Percentiles rank a stretch among this genome's conserved stretches.
These are phyloP conservation scores for Neospora caninum DNA, from an alignment of 169 alveolate genomes.

Conservation along the genomic window DNA sequence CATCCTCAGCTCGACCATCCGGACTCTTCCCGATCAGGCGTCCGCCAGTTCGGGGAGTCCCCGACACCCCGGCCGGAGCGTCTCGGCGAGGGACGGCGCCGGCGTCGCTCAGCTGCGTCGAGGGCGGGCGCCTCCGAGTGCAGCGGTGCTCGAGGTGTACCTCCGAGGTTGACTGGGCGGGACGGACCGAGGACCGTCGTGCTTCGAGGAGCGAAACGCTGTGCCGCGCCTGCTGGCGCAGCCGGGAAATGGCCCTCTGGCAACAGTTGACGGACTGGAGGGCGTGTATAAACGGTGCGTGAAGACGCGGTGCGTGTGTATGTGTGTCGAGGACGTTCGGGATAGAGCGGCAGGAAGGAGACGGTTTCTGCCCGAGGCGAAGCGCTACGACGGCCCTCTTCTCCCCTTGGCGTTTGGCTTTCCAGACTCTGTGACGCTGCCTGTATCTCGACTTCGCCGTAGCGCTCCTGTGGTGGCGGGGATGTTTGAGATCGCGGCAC, in stretches of 20 bases:
- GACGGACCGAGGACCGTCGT: neutral
- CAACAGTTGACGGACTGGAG: slow-evolving; percentile 22
- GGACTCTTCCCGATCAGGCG: neutral
- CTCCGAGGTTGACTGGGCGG: neutral
- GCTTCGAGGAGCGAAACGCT: neutral
- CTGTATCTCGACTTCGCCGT: neutral
- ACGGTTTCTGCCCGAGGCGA: neutral
- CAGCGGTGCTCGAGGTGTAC: neutral
- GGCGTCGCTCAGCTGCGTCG: neutral
- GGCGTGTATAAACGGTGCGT: neutral
- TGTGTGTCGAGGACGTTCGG: neutral
- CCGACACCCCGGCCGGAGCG: neutral
- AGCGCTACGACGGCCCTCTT: neutral
- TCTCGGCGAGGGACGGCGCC: neutral
- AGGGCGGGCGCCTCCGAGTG: neutral
- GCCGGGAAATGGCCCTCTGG: slow-evolving; percentile 12
- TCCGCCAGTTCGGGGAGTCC: neutral
- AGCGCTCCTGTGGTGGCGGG: too few species aligned
- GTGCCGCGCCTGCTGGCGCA: neutral
- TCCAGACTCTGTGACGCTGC: neutral
- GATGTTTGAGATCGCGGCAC: too few species aligned
- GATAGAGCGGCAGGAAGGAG: neutral
- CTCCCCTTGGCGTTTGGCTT: neutral
- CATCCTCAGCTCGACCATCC: too few species aligned
- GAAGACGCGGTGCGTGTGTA: neutral